Base-by-base conservation (phyloP, 2,329 filamentous ascomycete genomes). In the Phaeomoniella chlamydospora region DNA sequence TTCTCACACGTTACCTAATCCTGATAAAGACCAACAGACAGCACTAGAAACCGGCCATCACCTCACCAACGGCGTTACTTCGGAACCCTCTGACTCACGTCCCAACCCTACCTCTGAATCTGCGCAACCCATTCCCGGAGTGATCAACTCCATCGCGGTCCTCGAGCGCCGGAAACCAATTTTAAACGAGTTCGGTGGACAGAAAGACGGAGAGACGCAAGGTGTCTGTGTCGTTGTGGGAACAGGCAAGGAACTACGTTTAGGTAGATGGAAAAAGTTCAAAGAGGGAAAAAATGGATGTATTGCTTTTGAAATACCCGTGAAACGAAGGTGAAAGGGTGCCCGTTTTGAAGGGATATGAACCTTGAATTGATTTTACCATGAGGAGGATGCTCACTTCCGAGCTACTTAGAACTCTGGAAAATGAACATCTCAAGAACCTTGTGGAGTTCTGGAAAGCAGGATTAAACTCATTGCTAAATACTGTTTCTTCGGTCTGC, bases 111-210 rank as follows among this genome's bases (percentile, higher is more conserved):
- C 15, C 11, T 10, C 32, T 13, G 6, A 16, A 34, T n/a, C 13
- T 4, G 22, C 5, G 5, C 39, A 39, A 5, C 39, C 43, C 11
- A 33, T 45, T 9, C 31, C 36, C 47, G 90, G 90, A 30, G 68
- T 96, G 5, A 68, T 98, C 45, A 98, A 96, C 52, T 86, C 83
- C 46, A 78, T 98, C 40, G 74, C 82, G 1, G 70, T 94, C 11
- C 86, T 90, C 47, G 90, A 96, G 56, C 70, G 83, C 13, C 85
- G 86, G 3, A 79, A 85, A 13, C 67, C 78, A 40, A 82, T 80
- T 18, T 75, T 72, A 45, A 61, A 66, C 31, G 48, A 49, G 18
- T 47, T 48, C 37, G 46, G 46, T 19, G 46, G 41, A n/a, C 48
- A 41, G 31, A 49, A 47, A 33, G 73, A 81, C 38, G 37, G 53